These are phyloP conservation scores for Colletotrichum abscissum DNA, from an alignment of 2,329 filamentous ascomycete species.

Conservation along the genomic window DNA sequence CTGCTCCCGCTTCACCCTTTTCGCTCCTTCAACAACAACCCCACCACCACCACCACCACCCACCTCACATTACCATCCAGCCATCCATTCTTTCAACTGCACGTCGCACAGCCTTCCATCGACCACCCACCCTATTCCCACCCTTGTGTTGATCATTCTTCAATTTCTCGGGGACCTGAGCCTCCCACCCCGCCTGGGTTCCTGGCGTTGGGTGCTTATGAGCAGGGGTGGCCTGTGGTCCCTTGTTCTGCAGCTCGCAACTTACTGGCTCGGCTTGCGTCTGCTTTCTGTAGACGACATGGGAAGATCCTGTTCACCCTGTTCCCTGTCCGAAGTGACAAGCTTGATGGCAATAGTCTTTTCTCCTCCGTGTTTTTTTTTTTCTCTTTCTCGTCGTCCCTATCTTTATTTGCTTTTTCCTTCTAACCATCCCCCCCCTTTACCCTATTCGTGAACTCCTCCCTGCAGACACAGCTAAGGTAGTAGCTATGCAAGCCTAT, in stretches of 20 bases:
- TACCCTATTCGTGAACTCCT: background rate
- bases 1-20: background rate
- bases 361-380: background rate
- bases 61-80: background rate
- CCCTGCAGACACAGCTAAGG: no score
- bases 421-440: background rate
- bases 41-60: background rate
- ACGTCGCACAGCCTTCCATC: conserved; percentile 1
- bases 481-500: background rate
- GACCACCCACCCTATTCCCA: background rate
- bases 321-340: conserved; percentile 1
- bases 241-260: background rate
- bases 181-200: conserved; percentile 3
- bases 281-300: background rate
- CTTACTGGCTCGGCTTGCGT: background rate
- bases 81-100: background rate
- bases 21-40: background rate
- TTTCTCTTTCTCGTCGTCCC: background rate
- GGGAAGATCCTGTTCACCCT: background rate
- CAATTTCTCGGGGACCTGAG: conserved; percentile 11
- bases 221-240: background rate
- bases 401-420: background rate
- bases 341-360: conserved; percentile 2
- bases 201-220: background rate
- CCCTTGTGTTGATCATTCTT: conserved; percentile 34